A percentile compares a stretch with the other conserved stretches of the same genome.
Conservation (phyloP, 306 rosid genomes). For the Fragaria nilgerrensis region DNA sequence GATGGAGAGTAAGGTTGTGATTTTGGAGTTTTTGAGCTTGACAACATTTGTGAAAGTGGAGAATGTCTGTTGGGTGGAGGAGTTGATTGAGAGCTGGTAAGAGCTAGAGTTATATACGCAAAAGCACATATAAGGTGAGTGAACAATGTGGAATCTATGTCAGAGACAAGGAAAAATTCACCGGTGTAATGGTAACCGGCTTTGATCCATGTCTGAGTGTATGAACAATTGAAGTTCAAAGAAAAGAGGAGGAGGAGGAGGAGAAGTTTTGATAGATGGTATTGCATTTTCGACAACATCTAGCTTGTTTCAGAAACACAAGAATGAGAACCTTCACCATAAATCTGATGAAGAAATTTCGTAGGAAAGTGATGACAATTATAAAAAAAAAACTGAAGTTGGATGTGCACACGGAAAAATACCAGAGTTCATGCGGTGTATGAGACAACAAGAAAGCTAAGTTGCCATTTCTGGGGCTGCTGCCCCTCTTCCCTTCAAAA, state of each 20-base stretch:
- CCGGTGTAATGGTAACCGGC: not conserved
- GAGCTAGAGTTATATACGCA: constrained; percentile 13
- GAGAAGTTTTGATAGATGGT: constrained; percentile 7
- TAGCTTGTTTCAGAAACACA: too few relatives aligned
- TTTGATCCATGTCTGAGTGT: not conserved
- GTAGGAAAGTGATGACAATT: not conserved
- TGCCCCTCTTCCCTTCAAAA: too few relatives aligned
- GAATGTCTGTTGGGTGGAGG: constrained; percentile 3
- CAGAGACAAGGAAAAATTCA: constrained; percentile 6
- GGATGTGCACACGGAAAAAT: not conserved
- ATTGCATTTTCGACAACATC: not conserved
- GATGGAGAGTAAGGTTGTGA: constrained; percentile 28
- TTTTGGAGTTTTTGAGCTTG: constrained; percentile 28
- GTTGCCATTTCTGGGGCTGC: too few relatives aligned
- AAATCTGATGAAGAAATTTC: too few relatives aligned
- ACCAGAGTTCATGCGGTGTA: not conserved
- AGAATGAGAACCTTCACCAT: too few relatives aligned
- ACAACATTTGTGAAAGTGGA: constrained; percentile 25
- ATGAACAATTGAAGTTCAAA: constrained; percentile 10
- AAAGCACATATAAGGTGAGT: constrained; percentile 35
- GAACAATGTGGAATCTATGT: constrained; percentile 24
- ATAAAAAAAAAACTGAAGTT: not conserved
- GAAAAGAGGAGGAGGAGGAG: not conserved
- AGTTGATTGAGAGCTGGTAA: constrained; percentile 11
- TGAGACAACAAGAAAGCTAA: not conserved